Percentiles rank a stretch among this genome's conserved stretches.
Evolutionary conservation across 306 rosid species (phyloP).

Genomic region (Pyrus communis): DNA sequence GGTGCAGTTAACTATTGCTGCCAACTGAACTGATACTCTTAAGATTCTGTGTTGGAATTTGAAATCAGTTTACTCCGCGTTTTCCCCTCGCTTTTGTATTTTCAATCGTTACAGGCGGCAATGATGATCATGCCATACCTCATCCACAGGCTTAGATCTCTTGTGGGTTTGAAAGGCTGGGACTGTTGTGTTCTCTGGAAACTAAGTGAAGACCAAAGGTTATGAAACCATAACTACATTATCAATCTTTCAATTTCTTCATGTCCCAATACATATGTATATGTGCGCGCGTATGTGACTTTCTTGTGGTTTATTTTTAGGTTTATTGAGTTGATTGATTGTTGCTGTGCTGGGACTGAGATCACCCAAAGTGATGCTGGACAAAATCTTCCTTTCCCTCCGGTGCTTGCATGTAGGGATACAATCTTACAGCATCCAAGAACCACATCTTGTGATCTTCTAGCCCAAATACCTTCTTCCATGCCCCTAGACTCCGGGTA

Average conservation of each 20-base stretch:
- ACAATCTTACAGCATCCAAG: constrained; percentile 46
- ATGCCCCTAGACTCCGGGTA: constrained; percentile 60
- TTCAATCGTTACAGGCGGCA: constrained; percentile 26
- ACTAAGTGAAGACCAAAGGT: constrained; percentile 80
- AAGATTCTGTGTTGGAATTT: neutral
- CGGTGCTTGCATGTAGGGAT: constrained; percentile 56
- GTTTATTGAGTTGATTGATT: constrained; percentile 60
- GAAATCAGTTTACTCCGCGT: neutral
- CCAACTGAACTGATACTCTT: constrained; percentile 16
- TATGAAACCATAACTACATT: neutral
- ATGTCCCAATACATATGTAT: neutral
- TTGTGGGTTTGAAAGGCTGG: constrained; percentile 73
- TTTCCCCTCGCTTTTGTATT: neutral
- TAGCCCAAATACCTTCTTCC: constrained; percentile 50
- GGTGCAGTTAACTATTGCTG: constrained; percentile 52
- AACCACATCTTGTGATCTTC: constrained; percentile 52
- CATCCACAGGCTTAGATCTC: constrained; percentile 53
- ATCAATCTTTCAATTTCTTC: neutral
- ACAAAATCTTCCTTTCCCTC: constrained; percentile 46
- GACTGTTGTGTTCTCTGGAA: constrained; percentile 66
- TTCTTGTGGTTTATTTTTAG: constrained; percentile 23
- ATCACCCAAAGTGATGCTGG: constrained; percentile 31
- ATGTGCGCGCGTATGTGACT: neutral
- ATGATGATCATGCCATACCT: constrained; percentile 38
- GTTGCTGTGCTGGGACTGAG: constrained; percentile 68